Conservation (phyloP, 805 yeast species). For the Wickerhamomyces bovis region DNA sequence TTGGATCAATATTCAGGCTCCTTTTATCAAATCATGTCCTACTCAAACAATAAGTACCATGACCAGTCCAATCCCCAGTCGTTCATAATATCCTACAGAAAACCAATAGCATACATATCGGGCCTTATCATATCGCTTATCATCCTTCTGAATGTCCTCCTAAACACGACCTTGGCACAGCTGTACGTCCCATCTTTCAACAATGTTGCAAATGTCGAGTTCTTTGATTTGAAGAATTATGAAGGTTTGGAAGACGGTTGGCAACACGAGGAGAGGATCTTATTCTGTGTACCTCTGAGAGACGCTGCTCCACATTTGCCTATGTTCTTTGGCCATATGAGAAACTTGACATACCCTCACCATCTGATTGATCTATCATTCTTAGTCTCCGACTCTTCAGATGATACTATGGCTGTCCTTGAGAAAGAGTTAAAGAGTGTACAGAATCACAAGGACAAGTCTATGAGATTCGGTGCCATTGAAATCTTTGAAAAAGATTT, state of each 20-base stretch:
- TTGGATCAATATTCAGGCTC: not conserved
- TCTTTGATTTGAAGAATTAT: constrained; percentile 66
- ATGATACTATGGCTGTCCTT: constrained; percentile 75
- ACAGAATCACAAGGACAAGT: constrained; percentile 59
- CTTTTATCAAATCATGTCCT: not conserved
- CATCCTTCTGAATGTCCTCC: constrained; percentile 11
- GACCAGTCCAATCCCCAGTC: not conserved
- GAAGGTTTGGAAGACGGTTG: constrained; percentile 75
- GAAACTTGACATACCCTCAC: constrained; percentile 81
- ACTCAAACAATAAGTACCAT: not conserved
- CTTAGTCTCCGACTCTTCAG: constrained; percentile 85
- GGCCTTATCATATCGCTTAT: constrained; percentile 12
- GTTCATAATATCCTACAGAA: not conserved
- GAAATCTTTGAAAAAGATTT: constrained; percentile 90
- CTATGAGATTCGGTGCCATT: constrained; percentile 69
- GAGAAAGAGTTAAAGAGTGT: constrained; percentile 50
- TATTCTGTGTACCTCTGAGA: constrained; percentile 86
- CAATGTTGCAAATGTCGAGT: constrained; percentile 43
- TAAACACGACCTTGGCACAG: constrained; percentile 6
- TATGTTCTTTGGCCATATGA: constrained; percentile 82
- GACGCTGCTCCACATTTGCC: constrained; percentile 90
- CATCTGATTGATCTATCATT: constrained; percentile 78
- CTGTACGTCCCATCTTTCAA: constrained; percentile 31
- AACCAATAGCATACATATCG: constrained; percentile 4
- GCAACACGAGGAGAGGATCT: constrained; percentile 72